Evolutionary conservation across 345 rosid species (phyloP), one percentile per base, ranked within the genome.

Genomic region (Schrenkiella parvula): DNA sequence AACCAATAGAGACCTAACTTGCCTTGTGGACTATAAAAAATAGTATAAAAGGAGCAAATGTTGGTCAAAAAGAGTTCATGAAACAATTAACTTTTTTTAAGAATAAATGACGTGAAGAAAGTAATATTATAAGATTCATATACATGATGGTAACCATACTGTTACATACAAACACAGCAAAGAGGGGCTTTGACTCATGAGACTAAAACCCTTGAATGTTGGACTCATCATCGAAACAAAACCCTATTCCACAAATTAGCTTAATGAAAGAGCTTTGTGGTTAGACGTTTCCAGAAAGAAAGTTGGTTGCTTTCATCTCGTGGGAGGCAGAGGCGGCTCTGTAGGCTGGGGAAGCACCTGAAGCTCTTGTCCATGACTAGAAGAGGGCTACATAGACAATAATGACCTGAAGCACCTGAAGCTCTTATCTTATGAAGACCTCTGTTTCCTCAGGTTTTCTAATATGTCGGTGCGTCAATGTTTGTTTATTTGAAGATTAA

Each of bases 1-100:
- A 76, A 76, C 80, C 57, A 70, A 38, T 32, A 21, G 22, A 14
- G 61, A 76, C 80, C 67, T 55, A 76, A 63, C 71, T 46, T 70
- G 48, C 8, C 53, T 46, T 37, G 6, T 44, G 19, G 58, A 43
- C 17, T 72, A 13, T 2, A 32, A 64, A 64, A 64, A 23, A 2
- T 25, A 18, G 37, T 14, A 37, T 26, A 65, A 44, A 22, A 29
- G 22, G 6, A 21, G 13, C 21, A 13, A 0, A 37, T 13, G 53
- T 48, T 37, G 23, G 47, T 50, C 34, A 38, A 66, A 51, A 51
- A 13, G 35, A 22, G 48, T 37, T 23, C 11, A 15, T 23, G 71
- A 37, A 37, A 64, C 28, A 38, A 38, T 51, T 25, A 48, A 23
- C 26, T 51, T 37, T 9, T 9, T 28, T n/a, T 2, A 1, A 35